These are phyloP conservation scores for Pichia sp. DNA, from an alignment of 1,139 yeast genomes.

Conservation along the genomic window DNA sequence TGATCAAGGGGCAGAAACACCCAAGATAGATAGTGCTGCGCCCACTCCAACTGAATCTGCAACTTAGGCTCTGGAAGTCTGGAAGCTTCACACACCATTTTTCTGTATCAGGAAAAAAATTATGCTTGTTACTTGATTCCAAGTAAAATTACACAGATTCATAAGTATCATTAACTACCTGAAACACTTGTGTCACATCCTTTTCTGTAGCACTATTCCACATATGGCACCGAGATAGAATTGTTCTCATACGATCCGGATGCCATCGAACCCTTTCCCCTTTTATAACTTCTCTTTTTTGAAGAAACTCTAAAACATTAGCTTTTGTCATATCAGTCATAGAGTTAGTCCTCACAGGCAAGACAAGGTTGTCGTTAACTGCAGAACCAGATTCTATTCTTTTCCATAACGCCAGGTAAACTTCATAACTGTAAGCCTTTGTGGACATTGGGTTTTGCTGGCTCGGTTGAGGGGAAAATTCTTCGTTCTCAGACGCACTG, in stretches of 20 bases:
- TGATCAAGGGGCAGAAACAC: slow-evolving; percentile 16
- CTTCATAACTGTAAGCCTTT: slow-evolving; percentile 20
- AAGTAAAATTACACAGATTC: slow-evolving; percentile 22
- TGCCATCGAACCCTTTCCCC: slow-evolving; percentile 63
- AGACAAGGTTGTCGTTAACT: slow-evolving; percentile 13
- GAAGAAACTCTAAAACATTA: slow-evolving; percentile 30
- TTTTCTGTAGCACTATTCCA: slow-evolving; percentile 7
- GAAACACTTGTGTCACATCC: slow-evolving; percentile 37
- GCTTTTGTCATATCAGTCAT: slow-evolving; percentile 21
- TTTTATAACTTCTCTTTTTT: slow-evolving; percentile 32
- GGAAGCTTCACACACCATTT: too few species aligned
- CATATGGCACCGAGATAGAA: slow-evolving; percentile 14
- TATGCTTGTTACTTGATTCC: too few species aligned
- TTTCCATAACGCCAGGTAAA: slow-evolving; percentile 33
- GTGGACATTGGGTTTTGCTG: too few species aligned
- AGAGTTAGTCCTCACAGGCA: slow-evolving; percentile 24
- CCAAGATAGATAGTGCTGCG: slow-evolving; percentile 14
- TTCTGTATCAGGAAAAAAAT: too few species aligned
- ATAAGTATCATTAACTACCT: slow-evolving; percentile 38
- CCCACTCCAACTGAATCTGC: slow-evolving; percentile 12
- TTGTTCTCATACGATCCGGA: slow-evolving; percentile 49
- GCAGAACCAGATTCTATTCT: slow-evolving; percentile 11
- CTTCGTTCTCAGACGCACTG: background rate
- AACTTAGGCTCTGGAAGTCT: too few species aligned
- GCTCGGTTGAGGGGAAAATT: background rate